Evolutionary conservation across 352 stramenopile species (phyloP).

Genomic region (Halophytophthora batemanensis): DNA sequence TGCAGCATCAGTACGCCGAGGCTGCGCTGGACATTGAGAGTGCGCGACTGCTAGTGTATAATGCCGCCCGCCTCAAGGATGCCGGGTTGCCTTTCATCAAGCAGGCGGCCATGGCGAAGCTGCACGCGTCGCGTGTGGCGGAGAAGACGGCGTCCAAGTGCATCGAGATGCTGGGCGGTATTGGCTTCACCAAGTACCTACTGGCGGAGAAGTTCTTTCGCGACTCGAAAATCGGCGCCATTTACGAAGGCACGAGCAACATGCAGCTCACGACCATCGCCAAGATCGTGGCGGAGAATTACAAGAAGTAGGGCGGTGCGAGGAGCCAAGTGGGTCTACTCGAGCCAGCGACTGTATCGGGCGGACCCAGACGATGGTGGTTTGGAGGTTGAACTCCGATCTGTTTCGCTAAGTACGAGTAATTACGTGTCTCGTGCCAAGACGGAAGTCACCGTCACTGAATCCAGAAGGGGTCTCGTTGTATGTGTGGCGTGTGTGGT

Average conservation of each 20-base stretch:
- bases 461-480: too few species aligned
- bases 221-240: constrained; percentile 96
- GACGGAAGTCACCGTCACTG: too few species aligned
- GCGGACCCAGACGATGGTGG: too few species aligned
- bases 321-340: too few species aligned
- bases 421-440: too few species aligned
- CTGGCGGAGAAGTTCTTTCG: constrained; percentile 96
- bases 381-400: too few species aligned
- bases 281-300: constrained; percentile 88
- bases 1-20: constrained; percentile 97
- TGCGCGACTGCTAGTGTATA: constrained; percentile 92
- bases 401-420: too few species aligned
- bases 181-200: constrained; percentile 95
- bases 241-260: constrained; percentile 98
- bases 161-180: constrained; percentile 94
- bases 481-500: too few species aligned
- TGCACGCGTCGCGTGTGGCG: constrained; percentile 93
- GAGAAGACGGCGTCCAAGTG: constrained; percentile 94
- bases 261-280: constrained; percentile 96
- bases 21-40: constrained; percentile 94
- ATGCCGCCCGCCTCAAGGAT: constrained; percentile 94
- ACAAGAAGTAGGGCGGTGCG: constrained; percentile 53
- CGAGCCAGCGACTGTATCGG: too few species aligned
- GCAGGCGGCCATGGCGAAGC: constrained; percentile 96
- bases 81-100: constrained; percentile 94